Evolutionary conservation across 2,329 filamentous ascomycete genomes (phyloP).

Genomic region (Fusarium euwallaceae): DNA sequence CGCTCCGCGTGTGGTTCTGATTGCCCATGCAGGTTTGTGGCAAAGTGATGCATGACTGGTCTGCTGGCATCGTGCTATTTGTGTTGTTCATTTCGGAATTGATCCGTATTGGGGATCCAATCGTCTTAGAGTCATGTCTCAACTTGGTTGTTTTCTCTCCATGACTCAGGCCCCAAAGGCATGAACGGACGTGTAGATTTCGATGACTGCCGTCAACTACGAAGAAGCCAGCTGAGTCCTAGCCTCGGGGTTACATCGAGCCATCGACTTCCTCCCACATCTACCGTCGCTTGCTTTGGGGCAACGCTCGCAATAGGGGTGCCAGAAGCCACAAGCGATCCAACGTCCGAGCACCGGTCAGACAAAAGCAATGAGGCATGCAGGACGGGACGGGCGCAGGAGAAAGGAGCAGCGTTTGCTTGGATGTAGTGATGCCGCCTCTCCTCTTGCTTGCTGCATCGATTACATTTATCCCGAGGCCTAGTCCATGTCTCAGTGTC

Average conservation of each 20-base stretch:
- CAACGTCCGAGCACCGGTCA: constrained; percentile 12
- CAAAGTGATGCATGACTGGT: neutral
- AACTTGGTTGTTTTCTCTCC: neutral
- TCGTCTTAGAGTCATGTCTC: neutral
- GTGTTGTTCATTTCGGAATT: neutral
- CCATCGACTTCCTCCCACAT: neutral
- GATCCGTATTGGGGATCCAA: neutral
- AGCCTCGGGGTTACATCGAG: neutral
- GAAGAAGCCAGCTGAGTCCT: neutral
- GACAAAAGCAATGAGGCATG: constrained; percentile 33
- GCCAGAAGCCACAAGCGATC: neutral
- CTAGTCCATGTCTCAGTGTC: neutral
- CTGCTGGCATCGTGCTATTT: neutral
- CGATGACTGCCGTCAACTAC: neutral
- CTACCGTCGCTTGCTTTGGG: constrained; percentile 5
- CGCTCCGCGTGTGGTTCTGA: neutral
- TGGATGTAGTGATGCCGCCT: neutral
- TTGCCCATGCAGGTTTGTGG: neutral
- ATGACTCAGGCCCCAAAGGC: neutral
- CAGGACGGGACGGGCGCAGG: constrained; percentile 22
- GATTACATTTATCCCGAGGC: neutral
- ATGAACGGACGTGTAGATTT: neutral
- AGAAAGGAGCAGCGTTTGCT: neutral
- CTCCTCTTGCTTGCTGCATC: neutral
- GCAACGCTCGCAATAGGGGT: neutral